phyloP scores from a whole-genome alignment of 768 basidiomycete genomes.

The Kondoa malvinella region DNA sequence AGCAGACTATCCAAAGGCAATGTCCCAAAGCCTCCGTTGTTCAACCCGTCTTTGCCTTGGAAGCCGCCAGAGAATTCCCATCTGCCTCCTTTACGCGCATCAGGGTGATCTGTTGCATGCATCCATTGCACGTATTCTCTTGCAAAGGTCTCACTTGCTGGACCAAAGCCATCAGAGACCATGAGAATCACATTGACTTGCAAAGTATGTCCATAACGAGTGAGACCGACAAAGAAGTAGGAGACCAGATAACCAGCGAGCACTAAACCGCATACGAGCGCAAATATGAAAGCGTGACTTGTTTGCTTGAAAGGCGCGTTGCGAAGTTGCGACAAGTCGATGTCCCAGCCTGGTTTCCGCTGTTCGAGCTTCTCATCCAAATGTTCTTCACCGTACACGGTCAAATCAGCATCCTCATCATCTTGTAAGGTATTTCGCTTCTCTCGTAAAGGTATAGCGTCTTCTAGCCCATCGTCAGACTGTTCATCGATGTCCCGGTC shows the following conservation, averaged over 20 bases:
- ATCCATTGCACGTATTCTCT: conserved; percentile 16
- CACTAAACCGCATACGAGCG: not conserved
- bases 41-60: conserved; percentile 5
- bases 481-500: not conserved
- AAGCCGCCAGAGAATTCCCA: conserved; percentile 17
- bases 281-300: not conserved
- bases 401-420: conserved; percentile 1
- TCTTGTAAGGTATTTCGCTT: not conserved
- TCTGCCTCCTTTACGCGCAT: conserved; percentile 2
- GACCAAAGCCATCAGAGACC: conserved; percentile 18
- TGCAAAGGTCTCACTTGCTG: conserved; percentile 16
- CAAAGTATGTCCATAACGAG: not conserved
- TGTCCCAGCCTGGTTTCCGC: not conserved
- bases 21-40: conserved; percentile 7
- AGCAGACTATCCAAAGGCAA: conserved; percentile 26
- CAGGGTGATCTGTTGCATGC: not conserved
- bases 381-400: not conserved
- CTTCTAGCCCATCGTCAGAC: not conserved
- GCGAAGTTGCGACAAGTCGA: not conserved
- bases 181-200: conserved; percentile 21
- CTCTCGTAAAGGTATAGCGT: not conserved
- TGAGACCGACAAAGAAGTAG: not conserved
- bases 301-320: not conserved
- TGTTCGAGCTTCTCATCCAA: not conserved
- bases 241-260: not conserved